Evolutionary conservation across 108 stramenopile species (phyloP).

Genomic region (Cylindrotheca closterium): DNA sequence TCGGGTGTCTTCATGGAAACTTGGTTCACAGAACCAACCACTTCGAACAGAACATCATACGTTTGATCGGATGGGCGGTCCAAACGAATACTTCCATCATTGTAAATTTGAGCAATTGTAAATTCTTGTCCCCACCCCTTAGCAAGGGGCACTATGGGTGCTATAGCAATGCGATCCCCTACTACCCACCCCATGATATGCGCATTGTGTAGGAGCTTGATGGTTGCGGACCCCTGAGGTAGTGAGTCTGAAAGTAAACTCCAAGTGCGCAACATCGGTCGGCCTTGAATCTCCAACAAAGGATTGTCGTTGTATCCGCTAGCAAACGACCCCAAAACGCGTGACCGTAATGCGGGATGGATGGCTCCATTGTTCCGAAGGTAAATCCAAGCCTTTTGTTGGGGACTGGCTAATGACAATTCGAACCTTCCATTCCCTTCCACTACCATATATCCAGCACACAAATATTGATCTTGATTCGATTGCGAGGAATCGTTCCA

Average conservation of each 20-base stretch:
- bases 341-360: conserved; percentile 31
- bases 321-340: conserved; percentile 48
- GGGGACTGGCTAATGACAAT: conserved; percentile 25
- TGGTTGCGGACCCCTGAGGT: conserved; percentile 16
- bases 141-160: conserved; percentile 39
- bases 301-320: conserved; percentile 15
- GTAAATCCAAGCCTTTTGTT: conserved; percentile 46
- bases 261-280: conserved; percentile 47
- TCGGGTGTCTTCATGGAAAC: conserved; percentile 47
- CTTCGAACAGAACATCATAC: conserved; percentile 30
- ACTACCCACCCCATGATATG: conserved; percentile 54
- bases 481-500: conserved; percentile 42
- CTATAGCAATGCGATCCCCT: conserved; percentile 59
- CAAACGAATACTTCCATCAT: conserved; percentile 37
- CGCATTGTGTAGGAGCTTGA: conserved; percentile 51
- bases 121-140: conserved; percentile 46
- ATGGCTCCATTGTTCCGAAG: conserved; percentile 56
- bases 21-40: background rate
- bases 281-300: conserved; percentile 30
- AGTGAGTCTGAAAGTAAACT: conserved; percentile 40
- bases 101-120: conserved; percentile 31
- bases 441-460: conserved; percentile 57
- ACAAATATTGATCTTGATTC: conserved; percentile 29
- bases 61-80: conserved; percentile 29
- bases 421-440: conserved; percentile 31